Conservation (phyloP, 2,329 filamentous ascomycete genomes). For the Tolypocladium amazonense region DNA sequence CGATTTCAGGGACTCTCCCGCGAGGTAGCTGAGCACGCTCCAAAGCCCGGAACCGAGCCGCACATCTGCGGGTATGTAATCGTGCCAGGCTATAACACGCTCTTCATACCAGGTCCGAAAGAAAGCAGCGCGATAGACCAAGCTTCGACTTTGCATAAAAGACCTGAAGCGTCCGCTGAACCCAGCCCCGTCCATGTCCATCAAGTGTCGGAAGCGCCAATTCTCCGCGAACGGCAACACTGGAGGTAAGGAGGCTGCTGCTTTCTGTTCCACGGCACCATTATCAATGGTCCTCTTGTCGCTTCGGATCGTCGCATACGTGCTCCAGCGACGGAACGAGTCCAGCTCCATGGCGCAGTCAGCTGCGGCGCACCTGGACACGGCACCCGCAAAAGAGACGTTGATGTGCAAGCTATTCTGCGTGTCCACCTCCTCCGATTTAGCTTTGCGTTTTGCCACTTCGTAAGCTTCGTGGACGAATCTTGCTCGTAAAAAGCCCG, state of each 20-base stretch:
- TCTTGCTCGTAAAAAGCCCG: slow-evolving; percentile 56
- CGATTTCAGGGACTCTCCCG: not conserved
- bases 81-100: slow-evolving; percentile 48
- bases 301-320: slow-evolving; percentile 7
- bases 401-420: slow-evolving; percentile 17
- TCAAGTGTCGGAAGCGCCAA: slow-evolving; percentile 51
- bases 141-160: slow-evolving; percentile 51
- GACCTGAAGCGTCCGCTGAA: slow-evolving; percentile 57
- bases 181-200: slow-evolving; percentile 61
- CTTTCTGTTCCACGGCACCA: not conserved
- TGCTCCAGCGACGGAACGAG: slow-evolving; percentile 30
- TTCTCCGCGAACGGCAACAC: slow-evolving; percentile 24
- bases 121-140: slow-evolving; percentile 53
- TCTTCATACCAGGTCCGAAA: slow-evolving; percentile 57
- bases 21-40: slow-evolving; percentile 30
- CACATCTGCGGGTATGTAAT: slow-evolving; percentile 52
- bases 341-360: slow-evolving; percentile 25
- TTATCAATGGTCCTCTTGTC: not conserved
- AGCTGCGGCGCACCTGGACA: slow-evolving; percentile 30
- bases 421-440: slow-evolving; percentile 9
- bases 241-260: not conserved
- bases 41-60: slow-evolving; percentile 45
- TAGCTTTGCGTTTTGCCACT: slow-evolving; percentile 13
- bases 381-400: slow-evolving; percentile 30
- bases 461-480: slow-evolving; percentile 46